Evolutionary conservation across 345 rosid species (phyloP).

Genomic region (Sonneratia caseolaris): DNA sequence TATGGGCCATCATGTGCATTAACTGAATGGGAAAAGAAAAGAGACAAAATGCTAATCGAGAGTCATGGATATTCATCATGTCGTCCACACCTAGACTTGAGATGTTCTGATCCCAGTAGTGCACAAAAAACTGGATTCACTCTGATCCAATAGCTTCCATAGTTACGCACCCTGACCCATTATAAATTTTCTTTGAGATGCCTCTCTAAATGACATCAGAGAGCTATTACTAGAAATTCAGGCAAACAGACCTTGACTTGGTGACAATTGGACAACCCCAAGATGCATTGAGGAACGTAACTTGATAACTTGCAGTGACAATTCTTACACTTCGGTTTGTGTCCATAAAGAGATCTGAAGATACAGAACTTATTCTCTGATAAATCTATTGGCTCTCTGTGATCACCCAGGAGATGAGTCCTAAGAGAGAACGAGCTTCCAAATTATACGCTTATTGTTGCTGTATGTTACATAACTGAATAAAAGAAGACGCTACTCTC

Average conservation of each 20-base stretch:
- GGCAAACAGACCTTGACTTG: not conserved
- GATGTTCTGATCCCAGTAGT: not conserved
- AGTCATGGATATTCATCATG: not conserved
- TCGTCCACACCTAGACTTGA: not conserved
- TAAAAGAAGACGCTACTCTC: not conserved
- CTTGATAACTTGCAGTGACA: not conserved
- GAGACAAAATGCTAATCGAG: not conserved
- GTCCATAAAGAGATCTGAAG: not conserved
- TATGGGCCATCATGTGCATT: not conserved
- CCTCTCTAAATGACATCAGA: not conserved
- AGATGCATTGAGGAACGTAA: not conserved
- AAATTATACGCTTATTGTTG: not conserved
- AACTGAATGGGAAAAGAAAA: not conserved
- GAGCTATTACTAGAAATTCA: not conserved
- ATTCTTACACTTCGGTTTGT: not conserved
- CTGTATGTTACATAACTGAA: not conserved
- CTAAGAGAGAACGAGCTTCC: no score
- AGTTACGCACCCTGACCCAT: not conserved
- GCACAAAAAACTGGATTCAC: not conserved
- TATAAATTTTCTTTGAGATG: no score
- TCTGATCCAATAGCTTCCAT: not conserved
- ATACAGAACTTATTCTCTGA: not conserved
- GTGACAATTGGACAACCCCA: no score
- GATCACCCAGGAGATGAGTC: no score
- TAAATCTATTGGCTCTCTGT: no score